Evolutionary conservation across 139 green algal species (phyloP).

Genomic region (Chlamydomonas sp.): DNA sequence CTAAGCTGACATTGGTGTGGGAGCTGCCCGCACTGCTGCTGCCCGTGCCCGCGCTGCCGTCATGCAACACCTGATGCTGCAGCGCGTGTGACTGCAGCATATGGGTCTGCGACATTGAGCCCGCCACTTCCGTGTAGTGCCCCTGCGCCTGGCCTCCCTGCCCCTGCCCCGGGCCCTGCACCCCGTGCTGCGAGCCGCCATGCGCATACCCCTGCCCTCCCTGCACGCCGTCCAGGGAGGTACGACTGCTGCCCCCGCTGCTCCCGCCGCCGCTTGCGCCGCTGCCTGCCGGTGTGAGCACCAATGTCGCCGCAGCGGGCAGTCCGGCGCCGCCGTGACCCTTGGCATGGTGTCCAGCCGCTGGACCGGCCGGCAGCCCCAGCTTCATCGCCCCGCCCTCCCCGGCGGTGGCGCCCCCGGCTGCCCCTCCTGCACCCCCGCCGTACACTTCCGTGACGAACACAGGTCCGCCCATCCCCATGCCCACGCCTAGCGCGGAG

Average conservation of each 20-base stretch:
- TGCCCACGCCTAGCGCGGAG: not conserved
- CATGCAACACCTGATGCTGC: no score
- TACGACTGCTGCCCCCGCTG: not conserved
- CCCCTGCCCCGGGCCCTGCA: no score
- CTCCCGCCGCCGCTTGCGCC: not conserved
- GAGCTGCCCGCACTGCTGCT: no score
- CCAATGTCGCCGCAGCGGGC: conserved; percentile 3
- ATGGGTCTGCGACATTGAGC: no score
- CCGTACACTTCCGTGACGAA: conserved; percentile 23
- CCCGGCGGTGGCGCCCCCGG: not conserved
- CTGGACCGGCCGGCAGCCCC: no score
- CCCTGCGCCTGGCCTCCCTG: no score
- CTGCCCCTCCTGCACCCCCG: not conserved
- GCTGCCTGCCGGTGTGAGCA: conserved; percentile 1
- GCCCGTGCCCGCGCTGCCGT: no score
- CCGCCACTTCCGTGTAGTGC: no score
- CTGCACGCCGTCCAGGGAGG: not conserved
- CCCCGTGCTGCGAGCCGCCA: no score
- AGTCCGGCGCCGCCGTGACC: not conserved
- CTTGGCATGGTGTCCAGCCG: not conserved
- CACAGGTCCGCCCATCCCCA: not conserved
- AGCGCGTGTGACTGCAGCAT: no score
- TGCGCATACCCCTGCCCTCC: not conserved
- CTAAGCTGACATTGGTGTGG: no score
- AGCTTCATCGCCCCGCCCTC: not conserved